Evolutionary conservation across 768 basidiomycete species (phyloP), one percentile per base, ranked within the genome.

Genomic region (Dentipellis fragilis): DNA sequence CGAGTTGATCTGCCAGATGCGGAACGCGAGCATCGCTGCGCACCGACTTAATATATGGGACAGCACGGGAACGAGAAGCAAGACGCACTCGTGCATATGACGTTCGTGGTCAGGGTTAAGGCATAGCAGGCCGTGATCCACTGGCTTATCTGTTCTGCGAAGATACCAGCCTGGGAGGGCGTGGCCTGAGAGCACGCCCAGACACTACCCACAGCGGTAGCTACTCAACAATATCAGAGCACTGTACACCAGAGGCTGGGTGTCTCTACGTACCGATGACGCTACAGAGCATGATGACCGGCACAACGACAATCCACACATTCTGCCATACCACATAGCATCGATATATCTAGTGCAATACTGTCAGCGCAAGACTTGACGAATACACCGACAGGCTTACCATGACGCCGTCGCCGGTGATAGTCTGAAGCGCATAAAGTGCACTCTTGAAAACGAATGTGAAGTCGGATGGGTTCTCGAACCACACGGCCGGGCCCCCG

Each of bases 111-210:
- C 23, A 54, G 46, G 12, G 54, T 54, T 6, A 34, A 35, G 10
- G 45, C 22, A 29, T 47, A 54, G 47, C 23, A 54, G 23, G 54
- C 42, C 0, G 54, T 47, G 54, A 54, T 48, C 54, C 54, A 54
- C 5, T 35, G 47, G 38, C 37, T 34, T 8, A 38, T 53, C 10
- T 45, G 16, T 3, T 17, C 40, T 37, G 17, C 37, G 40, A 45
- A 53, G 40, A 40, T 23, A 17, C 38, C 52, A 38, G 8, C 11
- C 37, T 45, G 52, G 7, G 38, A 19, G 22, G 40, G 38, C 11
- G n/a, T 29, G 14, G 40, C 52, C n/a, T 45, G 37, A 7, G 52
- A 53, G 22, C 37, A 40, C 9, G 52, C 52, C 14, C 17, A 53
- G 11, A 53, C 52, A 22, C 16, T n/a, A 11, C 52, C 40, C n/a